Conservation (phyloP, 805 yeast genomes). For the Tetrapisispora pingtungensis region DNA sequence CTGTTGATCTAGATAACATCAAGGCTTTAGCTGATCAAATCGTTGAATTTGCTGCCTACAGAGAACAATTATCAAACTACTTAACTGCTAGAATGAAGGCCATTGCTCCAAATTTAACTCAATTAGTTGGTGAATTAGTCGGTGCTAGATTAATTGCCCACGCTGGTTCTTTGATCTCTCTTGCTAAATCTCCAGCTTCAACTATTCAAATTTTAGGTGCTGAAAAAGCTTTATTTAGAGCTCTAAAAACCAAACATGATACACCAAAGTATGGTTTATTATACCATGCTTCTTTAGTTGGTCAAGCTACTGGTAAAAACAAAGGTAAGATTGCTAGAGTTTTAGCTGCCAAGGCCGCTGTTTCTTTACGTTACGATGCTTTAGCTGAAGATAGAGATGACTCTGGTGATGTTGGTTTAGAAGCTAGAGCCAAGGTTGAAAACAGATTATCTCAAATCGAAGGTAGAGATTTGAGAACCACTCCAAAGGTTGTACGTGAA, state of each 20-base stretch:
- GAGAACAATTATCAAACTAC: slow-evolving; percentile 91
- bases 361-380: slow-evolving; percentile 92
- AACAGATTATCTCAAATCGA: slow-evolving; percentile 88
- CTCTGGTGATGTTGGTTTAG: slow-evolving; percentile 85
- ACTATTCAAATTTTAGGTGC: slow-evolving; percentile 98
- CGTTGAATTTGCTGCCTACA: slow-evolving; percentile 89
- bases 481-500: slow-evolving; percentile 72
- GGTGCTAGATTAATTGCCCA: slow-evolving; percentile 98
- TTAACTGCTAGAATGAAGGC: slow-evolving; percentile 94
- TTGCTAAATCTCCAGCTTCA: slow-evolving; percentile 98
- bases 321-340: slow-evolving; percentile 99
- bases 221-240: slow-evolving; percentile 97
- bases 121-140: slow-evolving; percentile 92
- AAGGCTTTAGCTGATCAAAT: slow-evolving; percentile 89
- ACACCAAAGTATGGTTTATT: slow-evolving; percentile 97
- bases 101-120: slow-evolving; percentile 94
- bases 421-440: slow-evolving; percentile 88
- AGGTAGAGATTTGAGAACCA: slow-evolving; percentile 91
- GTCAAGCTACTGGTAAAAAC: slow-evolving; percentile 96
- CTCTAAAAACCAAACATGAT: slow-evolving; percentile 95
- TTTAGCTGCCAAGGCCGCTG: slow-evolving; percentile 96
- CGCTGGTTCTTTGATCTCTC: slow-evolving; percentile 86
- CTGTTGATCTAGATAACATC: slow-evolving; percentile 78
- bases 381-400: slow-evolving; percentile 95
- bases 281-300: slow-evolving; percentile 94